Base-by-base conservation (phyloP, 768 basidiomycete species). In the Panus rudis region DNA sequence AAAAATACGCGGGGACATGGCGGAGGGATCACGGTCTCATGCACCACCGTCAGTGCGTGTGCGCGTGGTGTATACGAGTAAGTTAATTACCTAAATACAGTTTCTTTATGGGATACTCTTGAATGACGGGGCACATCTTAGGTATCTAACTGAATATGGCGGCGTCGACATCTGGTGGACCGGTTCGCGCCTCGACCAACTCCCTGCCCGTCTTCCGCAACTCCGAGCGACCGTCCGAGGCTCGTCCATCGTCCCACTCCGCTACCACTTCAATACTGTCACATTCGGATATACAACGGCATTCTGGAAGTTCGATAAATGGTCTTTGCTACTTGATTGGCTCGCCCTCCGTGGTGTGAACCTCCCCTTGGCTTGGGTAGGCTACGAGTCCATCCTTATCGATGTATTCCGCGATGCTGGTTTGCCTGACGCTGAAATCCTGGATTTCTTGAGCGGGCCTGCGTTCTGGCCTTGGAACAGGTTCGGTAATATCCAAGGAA, bases 161-260 rank as follows among this genome's bases (percentile, higher is more conserved):
- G 58, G 61, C 1, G 63, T 68, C 4, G 68, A 69, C 37, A 69
- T 69, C 34, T 69, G 65, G 63, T 69, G 67, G 68, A 67, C 68
- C 2, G 65, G 68, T 4, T 69, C 68, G 3, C 62, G 67, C 22
- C 60, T 69, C 20, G 44, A 58, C 17, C 37, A 56, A 23, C 57
- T 69, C 5, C 58, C 66, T 3, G 0, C 45, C 1, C 34, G 42
- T 14, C 49, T 70, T 2, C 68, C 68, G 0, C 21, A 49, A 16
- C 42, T 69, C 12, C 61, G 63, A 6, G 42, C 48, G 4, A 56
- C 61, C 0, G 40, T 69, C 37, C 61, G 58, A 5, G 62, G 48
- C 31, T 59, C 45, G 19, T 53, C 68, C 3, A 49, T 69, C 37
- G 67, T 68, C 20, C 60, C 63, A 7, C 67, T 66, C 42, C 57